A percentile compares a stretch with the other conserved stretches of the same genome.
Evolutionary conservation across 257 asterid genomes (phyloP).

Genomic region (Capsicum chinense): DNA sequence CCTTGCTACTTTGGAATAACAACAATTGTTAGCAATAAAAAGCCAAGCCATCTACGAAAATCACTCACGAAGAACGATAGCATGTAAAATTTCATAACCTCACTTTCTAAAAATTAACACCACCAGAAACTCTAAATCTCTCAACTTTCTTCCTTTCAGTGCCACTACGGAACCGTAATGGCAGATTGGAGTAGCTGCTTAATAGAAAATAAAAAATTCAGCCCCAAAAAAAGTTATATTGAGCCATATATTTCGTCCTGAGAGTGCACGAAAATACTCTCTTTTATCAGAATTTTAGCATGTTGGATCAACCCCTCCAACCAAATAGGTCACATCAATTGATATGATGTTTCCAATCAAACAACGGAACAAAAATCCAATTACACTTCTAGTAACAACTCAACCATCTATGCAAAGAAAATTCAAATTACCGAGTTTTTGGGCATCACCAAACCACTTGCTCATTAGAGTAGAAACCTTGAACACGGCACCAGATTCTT

Average conservation of each 20-base stretch:
- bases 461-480: slow-evolving; percentile 90
- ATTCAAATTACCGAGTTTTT: slow-evolving; percentile 68
- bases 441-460: slow-evolving; percentile 99
- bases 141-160: slow-evolving; percentile 4
- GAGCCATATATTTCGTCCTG: background rate
- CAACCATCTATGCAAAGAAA: background rate
- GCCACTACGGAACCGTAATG: background rate
- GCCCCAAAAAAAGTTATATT: background rate
- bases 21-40: background rate
- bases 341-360: background rate
- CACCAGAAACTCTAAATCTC: background rate
- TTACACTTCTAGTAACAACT: slow-evolving; percentile 1
- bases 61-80: background rate
- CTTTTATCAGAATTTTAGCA: background rate
- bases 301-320: slow-evolving; percentile 2
- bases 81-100: background rate
- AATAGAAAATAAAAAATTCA: background rate
- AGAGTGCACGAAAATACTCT: background rate
- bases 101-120: background rate
- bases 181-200: background rate
- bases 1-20: background rate
- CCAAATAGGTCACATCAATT: background rate
- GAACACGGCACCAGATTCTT: slow-evolving; percentile 92
- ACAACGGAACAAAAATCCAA: background rate
- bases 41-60: background rate